Evolutionary conservation across 1,284 basidiomycete species (phyloP).

Genomic region (Trametes hirsuta): DNA sequence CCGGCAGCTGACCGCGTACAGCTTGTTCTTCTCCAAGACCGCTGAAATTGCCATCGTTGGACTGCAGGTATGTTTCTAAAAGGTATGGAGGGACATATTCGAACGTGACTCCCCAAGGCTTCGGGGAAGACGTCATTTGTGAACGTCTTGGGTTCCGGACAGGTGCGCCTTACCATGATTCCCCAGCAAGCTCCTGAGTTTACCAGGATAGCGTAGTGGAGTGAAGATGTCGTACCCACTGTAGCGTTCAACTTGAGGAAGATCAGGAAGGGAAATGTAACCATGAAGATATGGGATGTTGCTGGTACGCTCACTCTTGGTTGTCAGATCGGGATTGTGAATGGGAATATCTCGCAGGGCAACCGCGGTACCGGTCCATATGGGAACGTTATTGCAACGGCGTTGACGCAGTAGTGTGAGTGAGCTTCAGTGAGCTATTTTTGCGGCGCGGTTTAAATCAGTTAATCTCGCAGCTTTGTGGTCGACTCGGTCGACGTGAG

Average conservation of each 20-base stretch:
- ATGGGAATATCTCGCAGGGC: conserved; percentile 51
- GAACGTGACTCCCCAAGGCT: conserved; percentile 52
- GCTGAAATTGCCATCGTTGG: conserved; percentile 95
- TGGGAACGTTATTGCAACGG: conserved; percentile 97
- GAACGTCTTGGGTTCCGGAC: conserved; percentile 86
- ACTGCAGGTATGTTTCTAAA: conserved; percentile 64
- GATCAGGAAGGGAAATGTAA: conserved; percentile 88
- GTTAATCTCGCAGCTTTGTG: conserved; percentile 67
- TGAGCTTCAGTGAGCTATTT: conserved; percentile 21
- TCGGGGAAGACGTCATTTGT: conserved; percentile 96
- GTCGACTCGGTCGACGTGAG: conserved; percentile 88
- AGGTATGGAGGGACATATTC: neutral
- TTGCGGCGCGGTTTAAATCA: conserved; percentile 8
- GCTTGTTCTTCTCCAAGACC: conserved; percentile 86
- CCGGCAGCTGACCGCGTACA: conserved; percentile 30
- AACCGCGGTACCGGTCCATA: conserved; percentile 92
- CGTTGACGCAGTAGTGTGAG: conserved; percentile 92
- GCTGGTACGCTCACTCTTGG: conserved; percentile 55
- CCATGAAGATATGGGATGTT: conserved; percentile 95
- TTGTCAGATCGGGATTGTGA: neutral
- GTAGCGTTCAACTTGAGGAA: conserved; percentile 90
- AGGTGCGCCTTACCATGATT: conserved; percentile 47
- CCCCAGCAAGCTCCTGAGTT: neutral
- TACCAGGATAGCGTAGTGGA: conserved; percentile 59
- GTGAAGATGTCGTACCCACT: conserved; percentile 92